These are phyloP conservation scores for Striga hermonthica DNA, from an alignment of 305 asterid genomes.

Conservation along the genomic window DNA sequence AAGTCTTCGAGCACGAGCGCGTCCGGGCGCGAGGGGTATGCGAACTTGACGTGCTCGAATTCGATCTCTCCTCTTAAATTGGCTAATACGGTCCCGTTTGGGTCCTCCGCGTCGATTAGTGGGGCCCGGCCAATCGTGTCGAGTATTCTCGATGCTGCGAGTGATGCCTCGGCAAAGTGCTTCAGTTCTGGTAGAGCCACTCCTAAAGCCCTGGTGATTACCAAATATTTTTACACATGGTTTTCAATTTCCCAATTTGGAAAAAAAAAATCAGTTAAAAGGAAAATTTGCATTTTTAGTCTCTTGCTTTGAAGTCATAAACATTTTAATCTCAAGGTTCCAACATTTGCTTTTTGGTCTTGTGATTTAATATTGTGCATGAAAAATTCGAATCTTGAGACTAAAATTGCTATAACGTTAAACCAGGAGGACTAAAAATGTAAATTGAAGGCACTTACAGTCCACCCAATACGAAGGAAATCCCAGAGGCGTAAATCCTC, in stretches of 20 bases:
- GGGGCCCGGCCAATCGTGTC: constrained; percentile 64
- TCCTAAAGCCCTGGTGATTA: constrained; percentile 69
- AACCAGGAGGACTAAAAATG: too few species aligned
- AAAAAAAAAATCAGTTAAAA: too few species aligned
- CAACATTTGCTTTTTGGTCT: too few species aligned
- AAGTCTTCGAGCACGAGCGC: constrained; percentile 52
- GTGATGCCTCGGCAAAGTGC: constrained; percentile 77
- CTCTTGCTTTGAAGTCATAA: too few species aligned
- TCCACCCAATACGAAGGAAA: constrained; percentile 85
- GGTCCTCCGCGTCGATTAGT: constrained; percentile 54
- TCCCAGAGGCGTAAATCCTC: constrained; percentile 64
- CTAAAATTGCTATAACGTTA: too few species aligned
- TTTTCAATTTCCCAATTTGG: too few species aligned
- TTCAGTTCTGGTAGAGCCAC: constrained; percentile 81
- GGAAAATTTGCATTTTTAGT: too few species aligned
- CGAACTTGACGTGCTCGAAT: constrained; percentile 53
- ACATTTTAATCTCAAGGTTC: too few species aligned
- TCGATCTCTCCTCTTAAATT: constrained; percentile 60
- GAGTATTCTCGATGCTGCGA: constrained; percentile 74
- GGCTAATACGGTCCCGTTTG: constrained; percentile 41
- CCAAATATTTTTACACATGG: too few species aligned
- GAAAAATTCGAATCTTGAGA: too few species aligned
- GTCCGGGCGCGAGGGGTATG: constrained; percentile 73
- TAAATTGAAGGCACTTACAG: constrained; percentile 59
- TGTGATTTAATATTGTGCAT: too few species aligned